A percentile compares a stretch with the other conserved stretches of the same genome.
Evolutionary conservation across 2,329 filamentous ascomycete genomes (phyloP).

Genomic region (Lachnellula cervina): DNA sequence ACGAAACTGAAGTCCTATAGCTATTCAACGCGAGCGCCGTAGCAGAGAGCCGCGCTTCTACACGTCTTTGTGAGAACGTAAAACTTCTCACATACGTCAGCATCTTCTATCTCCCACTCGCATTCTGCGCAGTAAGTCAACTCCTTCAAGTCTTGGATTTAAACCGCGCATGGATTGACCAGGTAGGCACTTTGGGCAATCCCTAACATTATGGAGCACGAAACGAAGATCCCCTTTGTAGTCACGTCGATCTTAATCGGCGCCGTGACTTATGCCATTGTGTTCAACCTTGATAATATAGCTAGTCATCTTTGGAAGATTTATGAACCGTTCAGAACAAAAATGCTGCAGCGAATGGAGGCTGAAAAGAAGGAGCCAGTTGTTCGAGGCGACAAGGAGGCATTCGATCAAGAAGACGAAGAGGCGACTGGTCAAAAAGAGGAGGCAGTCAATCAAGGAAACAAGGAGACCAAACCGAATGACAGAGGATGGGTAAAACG

Average conservation of each 20-base stretch:
- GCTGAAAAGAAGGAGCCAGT: neutral
- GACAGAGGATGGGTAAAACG: neutral
- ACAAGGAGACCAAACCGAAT: neutral
- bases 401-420: too few relatives aligned
- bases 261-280: constrained; percentile 1
- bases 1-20: neutral
- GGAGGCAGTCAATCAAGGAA: neutral
- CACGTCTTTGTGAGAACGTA: neutral
- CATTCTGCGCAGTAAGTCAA: neutral
- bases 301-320: neutral
- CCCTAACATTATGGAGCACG: neutral
- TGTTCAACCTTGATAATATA: constrained; percentile 1
- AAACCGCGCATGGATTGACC: neutral
- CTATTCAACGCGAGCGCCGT: neutral
- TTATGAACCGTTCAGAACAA: neutral
- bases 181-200: neutral
- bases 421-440: neutral
- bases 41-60: neutral
- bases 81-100: constrained; percentile 1
- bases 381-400: neutral
- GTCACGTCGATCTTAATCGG: constrained; percentile 1
- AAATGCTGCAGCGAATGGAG: neutral
- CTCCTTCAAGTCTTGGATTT: neutral
- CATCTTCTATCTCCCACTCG: neutral
- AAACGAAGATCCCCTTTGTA: constrained; percentile 1